Evolutionary conservation across 805 yeast genomes (phyloP).

Genomic region (Barnettozyma sp.): DNA sequence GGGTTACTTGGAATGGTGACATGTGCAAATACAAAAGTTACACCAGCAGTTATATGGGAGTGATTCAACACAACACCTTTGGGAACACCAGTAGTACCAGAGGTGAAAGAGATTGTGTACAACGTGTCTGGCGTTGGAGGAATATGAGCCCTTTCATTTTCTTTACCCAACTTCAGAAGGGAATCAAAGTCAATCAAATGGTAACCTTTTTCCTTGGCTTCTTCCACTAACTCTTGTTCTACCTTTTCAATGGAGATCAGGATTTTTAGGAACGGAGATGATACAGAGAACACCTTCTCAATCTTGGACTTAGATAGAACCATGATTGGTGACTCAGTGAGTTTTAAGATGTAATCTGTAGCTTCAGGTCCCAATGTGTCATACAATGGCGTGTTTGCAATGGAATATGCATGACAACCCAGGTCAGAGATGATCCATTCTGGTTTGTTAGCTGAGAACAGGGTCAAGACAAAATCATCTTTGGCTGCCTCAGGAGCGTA

Average conservation of each 20-base stretch:
- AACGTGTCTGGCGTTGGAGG: constrained; percentile 47
- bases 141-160: constrained; percentile 34
- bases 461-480: constrained; percentile 44
- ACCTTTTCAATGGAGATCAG: constrained; percentile 52
- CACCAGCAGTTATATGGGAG: constrained; percentile 41
- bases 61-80: constrained; percentile 62
- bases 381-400: constrained; percentile 46
- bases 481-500: constrained; percentile 29
- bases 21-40: constrained; percentile 36
- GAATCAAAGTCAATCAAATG: constrained; percentile 29
- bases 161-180: constrained; percentile 34
- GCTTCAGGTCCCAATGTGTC: constrained; percentile 56
- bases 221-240: constrained; percentile 21
- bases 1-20: constrained; percentile 26
- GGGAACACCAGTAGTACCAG: constrained; percentile 72
- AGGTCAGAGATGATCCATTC: constrained; percentile 70
- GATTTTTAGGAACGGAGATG: constrained; percentile 41
- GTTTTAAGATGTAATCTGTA: constrained; percentile 51
- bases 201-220: constrained; percentile 25
- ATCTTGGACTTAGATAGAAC: constrained; percentile 49
- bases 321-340: constrained; percentile 58
- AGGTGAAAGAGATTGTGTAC: constrained; percentile 63
- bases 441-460: constrained; percentile 50
- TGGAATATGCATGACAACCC: constrained; percentile 55
- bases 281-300: constrained; percentile 38